phyloP scores from a whole-genome alignment of 2,329 filamentous ascomycete species.

The Xylaria sp. region DNA sequence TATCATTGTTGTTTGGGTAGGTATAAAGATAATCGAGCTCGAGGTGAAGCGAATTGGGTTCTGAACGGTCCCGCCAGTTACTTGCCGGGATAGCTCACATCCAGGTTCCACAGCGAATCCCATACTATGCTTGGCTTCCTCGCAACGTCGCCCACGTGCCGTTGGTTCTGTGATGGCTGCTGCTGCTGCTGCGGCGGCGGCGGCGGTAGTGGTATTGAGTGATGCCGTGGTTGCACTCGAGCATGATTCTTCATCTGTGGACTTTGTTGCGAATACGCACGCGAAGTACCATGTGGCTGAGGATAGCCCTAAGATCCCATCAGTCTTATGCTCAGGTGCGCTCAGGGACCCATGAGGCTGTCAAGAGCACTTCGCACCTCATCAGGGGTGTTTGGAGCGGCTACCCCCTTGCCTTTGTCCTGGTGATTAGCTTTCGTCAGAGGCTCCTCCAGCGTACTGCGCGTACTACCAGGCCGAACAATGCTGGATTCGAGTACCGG shows the following conservation, averaged over 20 bases:
- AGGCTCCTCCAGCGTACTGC: conserved; percentile 23
- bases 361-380: conserved; percentile 52
- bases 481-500: conserved; percentile 31
- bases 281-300: conserved; percentile 20
- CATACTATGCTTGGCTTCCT: conserved; percentile 50
- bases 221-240: conserved; percentile 22
- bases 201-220: neutral
- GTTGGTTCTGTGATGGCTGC: conserved; percentile 27
- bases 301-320: conserved; percentile 28
- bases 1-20: neutral
- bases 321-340: conserved; percentile 22
- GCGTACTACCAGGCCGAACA: conserved; percentile 23
- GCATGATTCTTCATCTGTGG: conserved; percentile 20
- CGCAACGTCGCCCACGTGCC: conserved; percentile 37
- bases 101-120: conserved; percentile 58
- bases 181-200: conserved; percentile 25
- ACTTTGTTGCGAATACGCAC: conserved; percentile 19
- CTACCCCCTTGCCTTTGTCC: conserved; percentile 18
- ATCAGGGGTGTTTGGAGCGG: conserved; percentile 23
- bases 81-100: conserved; percentile 48
- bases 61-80: conserved; percentile 25
- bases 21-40: neutral
- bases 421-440: conserved; percentile 16
- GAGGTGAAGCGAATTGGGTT: neutral
- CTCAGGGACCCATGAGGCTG: conserved; percentile 46